phyloP scores from a whole-genome alignment of 2,329 filamentous ascomycete species.

The Myriosclerotinia curreyana region DNA sequence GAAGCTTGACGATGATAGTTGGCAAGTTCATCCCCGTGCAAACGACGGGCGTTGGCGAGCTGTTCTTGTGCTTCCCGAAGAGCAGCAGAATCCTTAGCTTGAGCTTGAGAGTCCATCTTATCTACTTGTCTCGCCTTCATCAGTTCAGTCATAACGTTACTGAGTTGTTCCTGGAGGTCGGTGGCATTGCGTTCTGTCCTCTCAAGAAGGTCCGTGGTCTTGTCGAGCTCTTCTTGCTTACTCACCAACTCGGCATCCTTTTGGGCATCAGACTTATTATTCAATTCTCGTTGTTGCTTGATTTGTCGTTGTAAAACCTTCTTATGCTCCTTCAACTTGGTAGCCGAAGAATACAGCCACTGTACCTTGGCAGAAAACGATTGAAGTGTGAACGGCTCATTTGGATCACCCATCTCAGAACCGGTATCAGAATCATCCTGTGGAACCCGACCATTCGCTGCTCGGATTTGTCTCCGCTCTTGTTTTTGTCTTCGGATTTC shows the following conservation, averaged over 20 bases:
- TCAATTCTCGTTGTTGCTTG: constrained; percentile 90
- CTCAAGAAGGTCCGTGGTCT: constrained; percentile 40
- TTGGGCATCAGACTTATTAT: constrained; percentile 76
- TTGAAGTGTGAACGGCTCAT: constrained; percentile 66
- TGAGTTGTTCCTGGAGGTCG: constrained; percentile 37
- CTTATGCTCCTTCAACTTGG: constrained; percentile 80
- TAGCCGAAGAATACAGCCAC: constrained; percentile 73
- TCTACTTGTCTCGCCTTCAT: constrained; percentile 35
- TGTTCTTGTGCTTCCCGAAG: constrained; percentile 29
- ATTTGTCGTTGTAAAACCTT: constrained; percentile 86
- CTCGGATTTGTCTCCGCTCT: constrained; percentile 51
- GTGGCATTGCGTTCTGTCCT: constrained; percentile 39
- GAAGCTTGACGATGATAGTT: constrained; percentile 20
- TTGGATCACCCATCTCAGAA: constrained; percentile 56
- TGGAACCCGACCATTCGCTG: constrained; percentile 55
- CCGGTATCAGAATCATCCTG: constrained; percentile 61
- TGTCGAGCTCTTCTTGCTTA: constrained; percentile 56
- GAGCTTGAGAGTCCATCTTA: constrained; percentile 29
- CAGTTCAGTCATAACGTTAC: constrained; percentile 38
- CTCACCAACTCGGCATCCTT: constrained; percentile 62
- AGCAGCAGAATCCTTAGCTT: constrained; percentile 29
- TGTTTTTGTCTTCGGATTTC: constrained; percentile 54
- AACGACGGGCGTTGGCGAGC: constrained; percentile 21
- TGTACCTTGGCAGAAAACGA: constrained; percentile 78
- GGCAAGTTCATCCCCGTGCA: constrained; percentile 17